Base-by-base conservation (phyloP, 2,329 filamentous ascomycete species). In the Venturia effusa region DNA sequence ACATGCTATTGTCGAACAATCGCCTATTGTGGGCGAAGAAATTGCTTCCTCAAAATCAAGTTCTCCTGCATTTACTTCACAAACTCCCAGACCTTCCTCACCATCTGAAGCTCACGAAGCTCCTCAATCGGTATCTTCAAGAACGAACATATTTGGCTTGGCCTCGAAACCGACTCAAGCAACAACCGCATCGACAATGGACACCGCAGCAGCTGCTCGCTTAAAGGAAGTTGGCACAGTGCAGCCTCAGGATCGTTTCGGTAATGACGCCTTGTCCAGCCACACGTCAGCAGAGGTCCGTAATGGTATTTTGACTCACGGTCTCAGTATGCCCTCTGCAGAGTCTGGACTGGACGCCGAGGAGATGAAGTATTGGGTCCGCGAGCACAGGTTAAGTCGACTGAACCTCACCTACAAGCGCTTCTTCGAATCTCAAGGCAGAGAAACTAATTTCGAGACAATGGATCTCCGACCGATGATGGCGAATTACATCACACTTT, bases 401-500 rank as follows among this genome's bases (percentile, higher is more conserved):
- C 24, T 64, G 37, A 64, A 64, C 55, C 19, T 17, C 17, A 61
- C 37, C 11, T 59, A 41, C 32, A 45, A 62, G 39, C 11, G 27
- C 32, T 51, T 62, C 40, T 51, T 62, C 45, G 34, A 48, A 17
- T 30, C 15, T 17, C 37, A 27, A 8, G 22, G 34, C 37, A 43
- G 27, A 17, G 43, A 62, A 17, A 27, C 13, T 17, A 32, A 37
- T 8, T 62, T 62, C 41, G 27, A 39, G 24, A 8, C 30, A 3
- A 55, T 57, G 45, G 40, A 63, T 22, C 61, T 63, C 11, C 34
- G 32, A 34, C 48, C 48, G 11, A 34, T 63, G 43, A 37, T 63
- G 30, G 45, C 34, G 13, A 59, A 63, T 34, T 63, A 63, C 22
- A 43, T 59, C 30, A 40, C 43, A 5, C n/a, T 63, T 13, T 55